Evolutionary conservation across 1,284 basidiomycete genomes (phyloP).

Genomic region (Sporisorium sorghi): DNA sequence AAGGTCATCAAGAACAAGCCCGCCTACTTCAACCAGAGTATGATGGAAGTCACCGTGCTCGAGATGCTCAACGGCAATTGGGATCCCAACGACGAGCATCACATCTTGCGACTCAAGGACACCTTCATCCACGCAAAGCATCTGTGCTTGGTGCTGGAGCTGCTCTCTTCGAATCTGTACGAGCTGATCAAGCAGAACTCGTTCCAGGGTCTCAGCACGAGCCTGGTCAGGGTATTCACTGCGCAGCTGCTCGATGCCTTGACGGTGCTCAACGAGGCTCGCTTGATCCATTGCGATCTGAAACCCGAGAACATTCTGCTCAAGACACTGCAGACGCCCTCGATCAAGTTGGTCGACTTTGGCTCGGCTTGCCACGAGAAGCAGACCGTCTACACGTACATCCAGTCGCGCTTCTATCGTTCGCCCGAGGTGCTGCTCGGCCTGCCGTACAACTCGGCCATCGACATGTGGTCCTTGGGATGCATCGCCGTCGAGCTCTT

Average conservation of each 20-base stretch:
- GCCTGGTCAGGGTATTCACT: constrained; percentile 97
- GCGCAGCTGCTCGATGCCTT: constrained; percentile 92
- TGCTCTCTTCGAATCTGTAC: constrained; percentile 96
- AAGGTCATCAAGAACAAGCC: constrained; percentile 99
- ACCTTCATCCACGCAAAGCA: constrained; percentile 97
- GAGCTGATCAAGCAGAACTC: constrained; percentile 99
- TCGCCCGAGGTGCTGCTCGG: constrained; percentile 97
- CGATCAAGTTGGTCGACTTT: constrained; percentile 99
- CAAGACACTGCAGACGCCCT: constrained; percentile 83
- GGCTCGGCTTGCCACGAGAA: constrained; percentile 98
- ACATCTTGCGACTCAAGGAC: constrained; percentile 93
- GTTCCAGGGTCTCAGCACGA: constrained; percentile 95
- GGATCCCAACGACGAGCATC: constrained; percentile 91
- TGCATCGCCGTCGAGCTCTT: constrained; percentile 98
- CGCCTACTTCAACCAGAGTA: constrained; percentile 98
- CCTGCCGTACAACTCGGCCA: constrained; percentile 90
- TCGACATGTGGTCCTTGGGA: constrained; percentile 95
- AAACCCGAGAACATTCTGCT: constrained; percentile 75
- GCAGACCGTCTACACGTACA: constrained; percentile 99
- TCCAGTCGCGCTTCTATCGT: constrained; percentile 98
- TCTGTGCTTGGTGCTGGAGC: constrained; percentile 96
- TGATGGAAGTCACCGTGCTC: constrained; percentile 99
- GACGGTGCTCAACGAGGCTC: constrained; percentile 90
- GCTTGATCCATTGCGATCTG: constrained; percentile 96
- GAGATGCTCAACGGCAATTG: constrained; percentile 75